phyloP scores from a whole-genome alignment of 495 filamentous ascomycete genomes.

The Pyrenula massariospora region DNA sequence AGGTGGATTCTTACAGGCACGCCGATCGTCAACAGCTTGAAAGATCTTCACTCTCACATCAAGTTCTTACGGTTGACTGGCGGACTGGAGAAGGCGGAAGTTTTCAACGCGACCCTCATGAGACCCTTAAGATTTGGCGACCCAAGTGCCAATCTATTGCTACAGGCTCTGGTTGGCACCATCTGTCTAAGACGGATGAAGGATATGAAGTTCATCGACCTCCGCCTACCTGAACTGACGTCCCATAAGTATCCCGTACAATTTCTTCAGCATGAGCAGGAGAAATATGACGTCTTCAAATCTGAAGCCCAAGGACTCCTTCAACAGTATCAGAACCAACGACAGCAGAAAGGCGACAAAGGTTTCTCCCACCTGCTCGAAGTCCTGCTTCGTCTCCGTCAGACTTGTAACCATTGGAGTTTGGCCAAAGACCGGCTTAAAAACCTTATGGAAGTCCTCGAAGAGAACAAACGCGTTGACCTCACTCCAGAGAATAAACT shows the following conservation, averaged over 20 bases:
- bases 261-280: constrained; percentile 62
- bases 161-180: constrained; percentile 71
- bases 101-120: constrained; percentile 68
- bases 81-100: constrained; percentile 58
- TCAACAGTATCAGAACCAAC: constrained; percentile 40
- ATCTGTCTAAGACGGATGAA: constrained; percentile 78
- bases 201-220: constrained; percentile 80
- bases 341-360: constrained; percentile 27
- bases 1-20: constrained; percentile 80
- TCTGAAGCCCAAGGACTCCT: constrained; percentile 66
- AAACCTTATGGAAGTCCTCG: constrained; percentile 56
- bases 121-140: constrained; percentile 54
- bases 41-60: constrained; percentile 72
- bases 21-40: constrained; percentile 65
- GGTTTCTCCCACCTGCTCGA: constrained; percentile 63
- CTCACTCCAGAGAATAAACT: constrained; percentile 63
- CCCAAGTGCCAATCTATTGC: constrained; percentile 44
- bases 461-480: constrained; percentile 51
- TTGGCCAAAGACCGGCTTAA: constrained; percentile 57
- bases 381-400: constrained; percentile 71
- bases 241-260: constrained; percentile 73
- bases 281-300: constrained; percentile 62
- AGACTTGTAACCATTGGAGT: constrained; percentile 82
- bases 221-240: constrained; percentile 65
- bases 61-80: constrained; percentile 70